Conservation (phyloP, 495 filamentous ascomycete species). For the Aspergillus nanangensis region DNA sequence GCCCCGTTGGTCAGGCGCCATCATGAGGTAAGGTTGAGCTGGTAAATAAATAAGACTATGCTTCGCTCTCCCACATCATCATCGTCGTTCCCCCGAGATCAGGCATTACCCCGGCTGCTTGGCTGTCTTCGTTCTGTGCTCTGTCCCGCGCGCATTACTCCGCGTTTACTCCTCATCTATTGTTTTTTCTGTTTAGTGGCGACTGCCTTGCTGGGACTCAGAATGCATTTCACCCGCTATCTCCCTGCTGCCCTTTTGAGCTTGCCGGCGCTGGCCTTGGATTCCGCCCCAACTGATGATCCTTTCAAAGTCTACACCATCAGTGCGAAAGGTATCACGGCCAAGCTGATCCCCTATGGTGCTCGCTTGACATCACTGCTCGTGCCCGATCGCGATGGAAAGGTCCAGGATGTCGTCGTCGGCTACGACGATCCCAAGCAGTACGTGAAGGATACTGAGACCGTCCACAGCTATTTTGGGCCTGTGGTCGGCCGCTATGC, state of each 20-base stretch:
- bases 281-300: slow-evolving; percentile 13
- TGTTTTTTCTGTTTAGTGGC: slow-evolving; percentile 28
- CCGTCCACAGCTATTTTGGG: slow-evolving; percentile 70
- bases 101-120: slow-evolving; percentile 15
- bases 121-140: slow-evolving; percentile 26
- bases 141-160: slow-evolving; percentile 27
- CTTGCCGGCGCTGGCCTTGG: slow-evolving; percentile 26
- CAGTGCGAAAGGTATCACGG: slow-evolving; percentile 64
- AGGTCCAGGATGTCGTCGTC: slow-evolving; percentile 61
- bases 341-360: slow-evolving; percentile 73
- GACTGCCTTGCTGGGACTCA: slow-evolving; percentile 25
- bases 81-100: no score
- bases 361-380: slow-evolving; percentile 71
- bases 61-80: slow-evolving; percentile 8
- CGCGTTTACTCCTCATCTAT: slow-evolving; percentile 25
- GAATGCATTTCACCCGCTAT: slow-evolving; percentile 39
- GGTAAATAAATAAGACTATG: slow-evolving; percentile 13
- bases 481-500: slow-evolving; percentile 77
- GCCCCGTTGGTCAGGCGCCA: slow-evolving; percentile 14
- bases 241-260: slow-evolving; percentile 32
- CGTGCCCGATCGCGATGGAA: slow-evolving; percentile 66
- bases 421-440: slow-evolving; percentile 76
- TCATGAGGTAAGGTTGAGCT: slow-evolving; percentile 13
- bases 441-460: slow-evolving; percentile 61
- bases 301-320: slow-evolving; percentile 67